phyloP scores from a whole-genome alignment of 129 eudicot species.

The Chrysanthemum lavandulifolium region DNA sequence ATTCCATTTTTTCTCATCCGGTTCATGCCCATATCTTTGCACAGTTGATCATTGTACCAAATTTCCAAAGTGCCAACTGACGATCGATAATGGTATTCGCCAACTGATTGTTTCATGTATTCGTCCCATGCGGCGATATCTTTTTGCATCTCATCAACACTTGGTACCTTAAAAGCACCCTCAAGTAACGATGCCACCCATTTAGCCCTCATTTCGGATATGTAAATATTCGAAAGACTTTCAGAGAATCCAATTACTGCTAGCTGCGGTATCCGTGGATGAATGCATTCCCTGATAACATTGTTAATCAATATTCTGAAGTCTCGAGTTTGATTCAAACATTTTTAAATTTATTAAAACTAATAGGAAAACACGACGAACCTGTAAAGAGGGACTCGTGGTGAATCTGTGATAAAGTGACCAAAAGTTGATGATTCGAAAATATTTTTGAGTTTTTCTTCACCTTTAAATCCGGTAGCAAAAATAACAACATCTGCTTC shows the following conservation, averaged over 20 bases:
- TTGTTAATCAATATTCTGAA: too few species aligned
- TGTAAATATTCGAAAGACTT: conserved; percentile 50
- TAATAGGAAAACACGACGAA: too few species aligned
- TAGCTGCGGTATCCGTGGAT: conserved; percentile 68
- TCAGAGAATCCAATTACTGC: conserved; percentile 69
- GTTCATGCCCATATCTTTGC: conserved; percentile 58
- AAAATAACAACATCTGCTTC: conserved; percentile 54
- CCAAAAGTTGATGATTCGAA: conserved; percentile 46
- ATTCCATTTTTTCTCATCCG: conserved; percentile 51
- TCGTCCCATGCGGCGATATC: conserved; percentile 54
- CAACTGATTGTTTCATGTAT: conserved; percentile 45
- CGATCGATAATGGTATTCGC: conserved; percentile 41
- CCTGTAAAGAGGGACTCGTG: conserved; percentile 63
- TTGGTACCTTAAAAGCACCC: conserved; percentile 53
- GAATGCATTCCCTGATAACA: conserved; percentile 55
- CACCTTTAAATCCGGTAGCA: conserved; percentile 68
- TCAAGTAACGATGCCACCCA: conserved; percentile 62
- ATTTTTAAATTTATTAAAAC: too few species aligned
- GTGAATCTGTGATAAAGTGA: conserved; percentile 39
- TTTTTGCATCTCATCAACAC: conserved; percentile 62
- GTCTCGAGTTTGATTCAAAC: too few species aligned
- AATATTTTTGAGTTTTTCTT: conserved; percentile 48
- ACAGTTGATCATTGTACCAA: conserved; percentile 71
- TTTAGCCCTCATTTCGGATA: conserved; percentile 56
- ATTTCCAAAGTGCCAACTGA: conserved; percentile 50